phyloP scores from a whole-genome alignment of 2,329 filamentous ascomycete genomes.

The Tolypocladium inflatum region DNA sequence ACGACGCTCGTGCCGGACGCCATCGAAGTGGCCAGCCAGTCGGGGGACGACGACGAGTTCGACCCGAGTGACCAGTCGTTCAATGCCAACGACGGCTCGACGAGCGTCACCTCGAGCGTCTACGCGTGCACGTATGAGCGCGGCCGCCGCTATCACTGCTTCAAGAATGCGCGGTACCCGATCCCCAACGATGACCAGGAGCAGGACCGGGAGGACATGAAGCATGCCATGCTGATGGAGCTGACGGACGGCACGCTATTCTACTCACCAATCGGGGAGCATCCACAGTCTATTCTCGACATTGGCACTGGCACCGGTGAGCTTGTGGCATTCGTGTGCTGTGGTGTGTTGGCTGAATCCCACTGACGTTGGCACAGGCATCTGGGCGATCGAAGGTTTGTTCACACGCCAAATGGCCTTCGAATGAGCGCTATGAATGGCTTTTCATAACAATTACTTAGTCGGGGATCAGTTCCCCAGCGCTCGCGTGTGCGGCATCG shows the following conservation, averaged over 20 bases:
- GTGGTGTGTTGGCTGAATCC: background rate
- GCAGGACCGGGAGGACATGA: conserved; percentile 28
- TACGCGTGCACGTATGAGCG: conserved; percentile 5
- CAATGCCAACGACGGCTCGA: background rate
- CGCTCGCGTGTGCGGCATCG: conserved; percentile 26
- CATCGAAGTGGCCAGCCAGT: background rate
- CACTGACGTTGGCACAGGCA: background rate
- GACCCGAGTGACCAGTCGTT: background rate
- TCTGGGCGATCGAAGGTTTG: conserved; percentile 6
- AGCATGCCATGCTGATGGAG: conserved; percentile 27
- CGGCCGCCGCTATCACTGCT: conserved; percentile 20
- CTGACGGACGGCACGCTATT: conserved; percentile 26
- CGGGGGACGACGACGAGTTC: conserved; percentile 1
- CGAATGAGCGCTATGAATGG: background rate
- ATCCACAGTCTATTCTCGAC: conserved; percentile 26
- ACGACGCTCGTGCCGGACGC: background rate
- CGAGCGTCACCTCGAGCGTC: conserved; percentile 5
- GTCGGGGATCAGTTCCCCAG: conserved; percentile 18
- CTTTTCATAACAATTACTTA: background rate
- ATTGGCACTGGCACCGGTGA: conserved; percentile 22
- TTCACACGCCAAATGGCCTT: background rate
- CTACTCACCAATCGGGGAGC: conserved; percentile 28
- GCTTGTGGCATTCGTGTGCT: background rate
- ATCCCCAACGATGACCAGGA: conserved; percentile 29
- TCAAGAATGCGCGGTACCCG: conserved; percentile 21